phyloP scores from a whole-genome alignment of 192 early-diverging fungal genomes.

The Podila verticillata region DNA sequence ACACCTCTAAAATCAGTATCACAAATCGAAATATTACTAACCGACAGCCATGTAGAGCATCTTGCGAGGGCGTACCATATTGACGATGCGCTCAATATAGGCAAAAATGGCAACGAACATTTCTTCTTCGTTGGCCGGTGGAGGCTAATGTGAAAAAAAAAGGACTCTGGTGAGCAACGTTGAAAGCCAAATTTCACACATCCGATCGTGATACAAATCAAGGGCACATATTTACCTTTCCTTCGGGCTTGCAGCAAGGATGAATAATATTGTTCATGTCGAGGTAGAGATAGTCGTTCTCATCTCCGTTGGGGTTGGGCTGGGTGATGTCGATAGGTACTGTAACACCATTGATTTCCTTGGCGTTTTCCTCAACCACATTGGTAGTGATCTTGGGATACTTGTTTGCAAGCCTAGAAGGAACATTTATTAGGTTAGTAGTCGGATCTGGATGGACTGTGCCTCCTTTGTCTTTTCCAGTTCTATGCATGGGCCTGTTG shows the following conservation, averaged over 20 bases:
- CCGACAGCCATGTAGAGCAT: constrained; percentile 98
- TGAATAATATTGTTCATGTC: constrained; percentile 99
- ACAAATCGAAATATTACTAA: constrained; percentile 26
- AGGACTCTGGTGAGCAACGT: background rate
- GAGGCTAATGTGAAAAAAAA: constrained; percentile 53
- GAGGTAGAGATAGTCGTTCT: constrained; percentile 97
- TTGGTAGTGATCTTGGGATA: constrained; percentile 75
- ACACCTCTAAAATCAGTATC: background rate
- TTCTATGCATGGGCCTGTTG: background rate
- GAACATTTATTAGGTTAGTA: constrained; percentile 20
- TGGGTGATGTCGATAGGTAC: constrained; percentile 89
- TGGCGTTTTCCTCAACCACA: constrained; percentile 79
- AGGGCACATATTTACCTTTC: constrained; percentile 57
- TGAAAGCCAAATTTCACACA: background rate
- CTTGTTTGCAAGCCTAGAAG: constrained; percentile 74
- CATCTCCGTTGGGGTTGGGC: constrained; percentile 90
- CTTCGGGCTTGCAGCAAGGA: constrained; percentile 84
- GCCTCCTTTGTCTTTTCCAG: background rate
- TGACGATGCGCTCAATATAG: constrained; percentile 95
- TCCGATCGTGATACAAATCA: too few species aligned
- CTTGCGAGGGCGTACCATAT: constrained; percentile 92
- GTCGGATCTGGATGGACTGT: background rate
- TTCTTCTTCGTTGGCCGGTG: constrained; percentile 86
- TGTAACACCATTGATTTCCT: constrained; percentile 74
- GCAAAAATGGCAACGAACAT: constrained; percentile 97